Evolutionary conservation across 208 protist genomes (phyloP).

Genomic region (Trypanosoma vivax): DNA sequence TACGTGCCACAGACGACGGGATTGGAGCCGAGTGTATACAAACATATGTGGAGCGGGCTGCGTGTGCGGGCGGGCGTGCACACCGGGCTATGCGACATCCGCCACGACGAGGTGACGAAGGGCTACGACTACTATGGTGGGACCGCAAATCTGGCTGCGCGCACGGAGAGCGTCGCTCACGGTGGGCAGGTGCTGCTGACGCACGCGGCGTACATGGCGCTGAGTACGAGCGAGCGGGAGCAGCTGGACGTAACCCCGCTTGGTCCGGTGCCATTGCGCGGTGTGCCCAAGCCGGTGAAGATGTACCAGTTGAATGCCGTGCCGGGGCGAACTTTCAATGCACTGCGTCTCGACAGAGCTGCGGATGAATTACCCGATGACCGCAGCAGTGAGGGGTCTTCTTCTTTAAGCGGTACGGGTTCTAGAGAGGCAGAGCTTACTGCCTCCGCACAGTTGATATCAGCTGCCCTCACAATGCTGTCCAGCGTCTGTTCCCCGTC

Average conservation of each 20-base stretch:
- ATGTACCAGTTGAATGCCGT: slow-evolving; percentile 50
- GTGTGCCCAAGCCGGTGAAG: slow-evolving; percentile 33
- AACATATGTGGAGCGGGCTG: slow-evolving; percentile 29
- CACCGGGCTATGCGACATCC: slow-evolving; percentile 48
- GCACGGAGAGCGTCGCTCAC: slow-evolving; percentile 1
- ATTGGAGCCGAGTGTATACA: slow-evolving; percentile 26
- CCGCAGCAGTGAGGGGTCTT: too few relatives aligned
- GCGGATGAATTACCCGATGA: background rate
- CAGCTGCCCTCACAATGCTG: background rate
- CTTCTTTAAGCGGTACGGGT: background rate
- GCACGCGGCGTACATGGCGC: slow-evolving; percentile 8
- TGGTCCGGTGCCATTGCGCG: slow-evolving; percentile 31
- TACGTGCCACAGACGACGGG: slow-evolving; percentile 20
- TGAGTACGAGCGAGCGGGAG: slow-evolving; percentile 38
- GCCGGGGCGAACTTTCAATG: slow-evolving; percentile 22
- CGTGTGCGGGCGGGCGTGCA: slow-evolving; percentile 50
- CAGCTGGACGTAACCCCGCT: slow-evolving; percentile 2
- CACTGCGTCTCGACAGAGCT: slow-evolving; percentile 38
- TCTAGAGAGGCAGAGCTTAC: background rate
- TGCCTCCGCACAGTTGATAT: background rate
- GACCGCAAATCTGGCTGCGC: background rate
- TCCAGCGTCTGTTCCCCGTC: background rate
- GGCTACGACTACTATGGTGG: slow-evolving; percentile 3
- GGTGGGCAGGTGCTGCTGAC: slow-evolving; percentile 4
- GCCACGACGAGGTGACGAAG: slow-evolving; percentile 36